phyloP scores from a whole-genome alignment of 2,329 filamentous ascomycete genomes.

The Cladophialophora bantiana region DNA sequence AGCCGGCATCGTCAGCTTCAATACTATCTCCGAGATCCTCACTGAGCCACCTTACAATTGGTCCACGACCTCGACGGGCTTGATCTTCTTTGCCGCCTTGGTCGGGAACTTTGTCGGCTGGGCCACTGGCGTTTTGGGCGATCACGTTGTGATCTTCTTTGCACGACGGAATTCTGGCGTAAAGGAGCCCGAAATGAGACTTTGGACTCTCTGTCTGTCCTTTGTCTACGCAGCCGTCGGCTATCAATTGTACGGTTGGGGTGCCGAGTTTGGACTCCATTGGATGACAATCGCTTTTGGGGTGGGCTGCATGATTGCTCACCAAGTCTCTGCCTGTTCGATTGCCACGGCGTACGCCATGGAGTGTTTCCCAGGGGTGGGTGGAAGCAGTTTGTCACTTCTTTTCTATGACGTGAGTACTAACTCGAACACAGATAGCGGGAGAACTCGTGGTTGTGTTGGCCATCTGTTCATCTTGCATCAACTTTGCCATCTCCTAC shows the following conservation, averaged over 20 bases:
- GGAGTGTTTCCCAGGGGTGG: conserved; percentile 50
- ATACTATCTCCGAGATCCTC: conserved; percentile 44
- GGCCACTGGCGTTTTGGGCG: conserved; percentile 39
- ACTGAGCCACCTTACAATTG: conserved; percentile 43
- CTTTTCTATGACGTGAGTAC: not conserved
- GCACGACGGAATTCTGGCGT: conserved; percentile 40
- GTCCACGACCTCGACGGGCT: conserved; percentile 42
- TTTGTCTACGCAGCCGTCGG: conserved; percentile 38
- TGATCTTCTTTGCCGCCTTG: conserved; percentile 42
- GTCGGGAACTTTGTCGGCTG: conserved; percentile 41
- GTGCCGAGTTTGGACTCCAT: conserved; percentile 29
- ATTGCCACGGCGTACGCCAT: conserved; percentile 53
- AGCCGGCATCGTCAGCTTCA: conserved; percentile 50
- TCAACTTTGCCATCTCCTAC: conserved; percentile 48
- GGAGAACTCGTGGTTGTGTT: conserved; percentile 50
- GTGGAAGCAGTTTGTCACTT: conserved; percentile 9
- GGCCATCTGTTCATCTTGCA: conserved; percentile 45
- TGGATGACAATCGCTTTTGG: conserved; percentile 47
- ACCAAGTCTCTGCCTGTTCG: conserved; percentile 50
- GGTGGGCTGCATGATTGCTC: conserved; percentile 51
- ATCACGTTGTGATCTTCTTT: conserved; percentile 38
- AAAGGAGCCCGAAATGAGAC: conserved; percentile 41
- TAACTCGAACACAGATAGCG: conserved; percentile 42
- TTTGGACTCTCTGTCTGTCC: conserved; percentile 44
- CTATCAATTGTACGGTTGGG: conserved; percentile 27